Percentiles rank a stretch among this genome's conserved stretches.
Conservation (phyloP, 768 basidiomycete genomes). For the Tylopilus vinaceipallidus region DNA sequence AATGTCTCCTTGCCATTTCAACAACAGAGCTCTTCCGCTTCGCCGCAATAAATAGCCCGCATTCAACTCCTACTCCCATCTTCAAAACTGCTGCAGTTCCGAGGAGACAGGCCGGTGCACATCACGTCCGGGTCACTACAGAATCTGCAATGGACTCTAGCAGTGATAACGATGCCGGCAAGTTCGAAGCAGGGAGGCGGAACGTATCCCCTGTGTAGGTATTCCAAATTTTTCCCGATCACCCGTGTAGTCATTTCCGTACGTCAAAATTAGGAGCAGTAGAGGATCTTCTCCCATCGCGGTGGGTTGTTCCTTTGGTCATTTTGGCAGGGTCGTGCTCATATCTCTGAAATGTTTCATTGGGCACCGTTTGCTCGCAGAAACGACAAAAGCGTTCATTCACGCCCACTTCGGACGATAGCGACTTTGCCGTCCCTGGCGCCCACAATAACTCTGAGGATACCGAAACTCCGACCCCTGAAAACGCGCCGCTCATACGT, state of each 20-base stretch:
- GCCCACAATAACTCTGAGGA: constrained; percentile 39
- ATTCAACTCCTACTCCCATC: not conserved
- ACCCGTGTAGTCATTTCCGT: constrained; percentile 2
- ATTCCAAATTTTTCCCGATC: not conserved
- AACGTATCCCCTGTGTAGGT: constrained; percentile 38
- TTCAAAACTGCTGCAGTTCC: too few species aligned
- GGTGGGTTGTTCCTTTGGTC: constrained; percentile 35
- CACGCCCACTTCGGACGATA: constrained; percentile 54
- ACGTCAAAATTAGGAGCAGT: constrained; percentile 45
- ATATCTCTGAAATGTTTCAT: not conserved
- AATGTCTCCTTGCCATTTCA: constrained; percentile 8
- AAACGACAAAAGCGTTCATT: constrained; percentile 46
- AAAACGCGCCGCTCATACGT: constrained; percentile 50
- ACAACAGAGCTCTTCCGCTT: not conserved
- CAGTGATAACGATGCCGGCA: constrained; percentile 26
- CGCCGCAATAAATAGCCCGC: constrained; percentile 1
- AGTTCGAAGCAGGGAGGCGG: constrained; percentile 32
- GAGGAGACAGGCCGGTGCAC: not conserved
- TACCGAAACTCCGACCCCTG: constrained; percentile 46
- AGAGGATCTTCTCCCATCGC: constrained; percentile 51
- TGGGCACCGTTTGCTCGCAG: constrained; percentile 24
- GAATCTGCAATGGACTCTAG: constrained; percentile 7
- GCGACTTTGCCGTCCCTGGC: constrained; percentile 37
- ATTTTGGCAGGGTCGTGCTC: not conserved
- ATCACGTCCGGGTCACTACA: not conserved